Evolutionary conservation across 1,139 yeast species (phyloP).

Genomic region (Meyerozyma guilliermondii): DNA sequence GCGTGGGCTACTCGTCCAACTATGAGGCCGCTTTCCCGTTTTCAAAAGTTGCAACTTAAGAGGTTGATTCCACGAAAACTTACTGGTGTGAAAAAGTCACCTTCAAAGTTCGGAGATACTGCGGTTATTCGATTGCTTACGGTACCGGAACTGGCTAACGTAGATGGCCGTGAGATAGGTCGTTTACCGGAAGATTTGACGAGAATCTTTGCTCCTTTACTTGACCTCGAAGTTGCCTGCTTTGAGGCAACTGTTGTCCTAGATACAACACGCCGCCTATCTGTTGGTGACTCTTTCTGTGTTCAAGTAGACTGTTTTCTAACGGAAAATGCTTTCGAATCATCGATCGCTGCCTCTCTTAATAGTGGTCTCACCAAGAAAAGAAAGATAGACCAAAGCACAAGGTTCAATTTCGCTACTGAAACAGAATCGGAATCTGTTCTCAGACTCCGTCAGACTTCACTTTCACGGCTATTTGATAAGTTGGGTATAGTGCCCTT

Average conservation of each 20-base stretch:
- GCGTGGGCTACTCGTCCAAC: conserved; percentile 87
- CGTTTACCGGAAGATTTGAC: conserved; percentile 73
- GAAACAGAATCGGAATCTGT: conserved; percentile 55
- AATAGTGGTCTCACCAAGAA: conserved; percentile 4
- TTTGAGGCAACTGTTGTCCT: conserved; percentile 61
- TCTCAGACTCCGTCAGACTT: conserved; percentile 51
- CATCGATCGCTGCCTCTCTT: conserved; percentile 2
- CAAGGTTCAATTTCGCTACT: conserved; percentile 21
- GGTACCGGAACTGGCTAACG: conserved; percentile 14
- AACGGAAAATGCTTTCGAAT: conserved; percentile 44
- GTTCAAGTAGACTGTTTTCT: conserved; percentile 62
- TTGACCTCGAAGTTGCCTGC: conserved; percentile 50
- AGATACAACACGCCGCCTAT: conserved; percentile 48
- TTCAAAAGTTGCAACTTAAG: conserved; percentile 41
- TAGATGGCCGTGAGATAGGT: conserved; percentile 58
- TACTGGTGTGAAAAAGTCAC: conserved; percentile 15
- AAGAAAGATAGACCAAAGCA: conserved; percentile 11
- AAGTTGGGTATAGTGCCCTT: conserved; percentile 24
- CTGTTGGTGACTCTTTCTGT: conserved; percentile 70
- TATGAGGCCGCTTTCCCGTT: conserved; percentile 43
- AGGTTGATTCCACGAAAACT: conserved; percentile 26
- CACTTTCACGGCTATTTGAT: conserved; percentile 53
- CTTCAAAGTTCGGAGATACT: conserved; percentile 15
- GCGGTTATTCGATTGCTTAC: conserved; percentile 33
- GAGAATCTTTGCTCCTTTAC: conserved; percentile 58